Base-by-base conservation (phyloP, 768 basidiomycete genomes). In the Nidula microcarpa region DNA sequence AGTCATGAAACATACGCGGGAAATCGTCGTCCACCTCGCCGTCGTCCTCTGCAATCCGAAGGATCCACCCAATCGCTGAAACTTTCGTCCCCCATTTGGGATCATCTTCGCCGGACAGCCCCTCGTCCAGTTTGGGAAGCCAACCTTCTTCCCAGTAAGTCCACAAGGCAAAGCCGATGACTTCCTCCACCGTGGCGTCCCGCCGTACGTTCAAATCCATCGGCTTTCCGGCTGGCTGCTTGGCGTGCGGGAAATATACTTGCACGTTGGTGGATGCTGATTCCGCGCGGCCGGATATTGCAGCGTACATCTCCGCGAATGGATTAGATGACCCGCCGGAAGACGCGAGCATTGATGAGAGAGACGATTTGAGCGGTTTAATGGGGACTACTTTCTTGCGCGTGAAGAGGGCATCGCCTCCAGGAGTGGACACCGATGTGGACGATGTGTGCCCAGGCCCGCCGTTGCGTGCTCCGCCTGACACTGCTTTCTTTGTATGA, bases 11-110 rank as follows among this genome's bases (percentile, higher is more conserved):
- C 91, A 60, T 66, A 96, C 95, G 90, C 18, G 96, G 97, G 64
- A 95, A 98, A 72, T 99, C 97, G 66, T 98, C 97, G 65, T 99
- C 97, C 0, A 98, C 93, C 67, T 98, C 96, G 13, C 97, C 97
- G 66, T 98, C 95, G 44, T 94, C 91, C 62, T 99, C 97, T 1
- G 94, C 91, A 51, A 98, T 94, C 54, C 93, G 76, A 70, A 99
- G 67, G 37, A 92, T 86, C 96, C 97, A 99, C 1, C 92, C 94
- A 3, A 90, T 76, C 0, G 91, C 89, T 44, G 85, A 87, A 47
- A 92, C 72, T 57, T 71, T 75, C 1, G 75, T 75, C 14, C 74
- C 72, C 69, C 81, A 75, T 60, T 79, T 84, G 34, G 81, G 77
- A 56, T 91, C 87, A 30, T 83, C 80, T 55, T 83, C 82, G 4